Base-by-base conservation (phyloP, 768 basidiomycete species). In the Hebeloma cylindrosporum region DNA sequence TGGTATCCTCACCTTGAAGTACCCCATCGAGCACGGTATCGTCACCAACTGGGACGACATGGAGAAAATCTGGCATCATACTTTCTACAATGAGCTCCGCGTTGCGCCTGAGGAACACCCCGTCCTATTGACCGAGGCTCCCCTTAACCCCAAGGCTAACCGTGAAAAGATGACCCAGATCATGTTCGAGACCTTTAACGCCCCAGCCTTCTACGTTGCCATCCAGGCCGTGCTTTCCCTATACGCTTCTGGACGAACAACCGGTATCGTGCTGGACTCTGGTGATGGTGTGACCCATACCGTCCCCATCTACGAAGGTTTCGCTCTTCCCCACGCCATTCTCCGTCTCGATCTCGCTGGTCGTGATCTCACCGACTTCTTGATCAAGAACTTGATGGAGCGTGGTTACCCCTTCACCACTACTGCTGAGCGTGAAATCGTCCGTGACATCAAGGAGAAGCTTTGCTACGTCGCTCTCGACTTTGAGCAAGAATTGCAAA, bases 11-110 rank as follows among this genome's bases (percentile, higher is more conserved):
- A 88, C 86, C 31, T 71, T 95, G 58, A 93, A 93, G 70, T 92
- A 95, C 73, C 93, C 90, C 37, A 92, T 92, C 56, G 88, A 93
- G 67, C 90, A 92, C 73, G 89, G 91, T 69, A 87, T 92, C 61
- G 88, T 95, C 64, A 93, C 92, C 67, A 94, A 96, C 82, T 96
- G 93, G 93, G 93, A 94, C 60, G 93, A 94, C 72, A 94, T 94
- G 92, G 93, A 95, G 77, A 94, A 94, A 74, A 94, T 95, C 67
- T 95, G 92, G 92, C 91, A 93, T 68, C 92, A 94, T 76, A 94
- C 93, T 20, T 95, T 94, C 72, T 94, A 91, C 81, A 93, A 93
- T 63, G 91, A 92, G 67, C 82, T 93, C 49, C 89, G 90, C 71
- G 89, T 93, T 57, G 90, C 89, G 6, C 90, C 91, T 20, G 89